Conservation (phyloP, 2,329 filamentous ascomycete species). For the Penicillium sp. region DNA sequence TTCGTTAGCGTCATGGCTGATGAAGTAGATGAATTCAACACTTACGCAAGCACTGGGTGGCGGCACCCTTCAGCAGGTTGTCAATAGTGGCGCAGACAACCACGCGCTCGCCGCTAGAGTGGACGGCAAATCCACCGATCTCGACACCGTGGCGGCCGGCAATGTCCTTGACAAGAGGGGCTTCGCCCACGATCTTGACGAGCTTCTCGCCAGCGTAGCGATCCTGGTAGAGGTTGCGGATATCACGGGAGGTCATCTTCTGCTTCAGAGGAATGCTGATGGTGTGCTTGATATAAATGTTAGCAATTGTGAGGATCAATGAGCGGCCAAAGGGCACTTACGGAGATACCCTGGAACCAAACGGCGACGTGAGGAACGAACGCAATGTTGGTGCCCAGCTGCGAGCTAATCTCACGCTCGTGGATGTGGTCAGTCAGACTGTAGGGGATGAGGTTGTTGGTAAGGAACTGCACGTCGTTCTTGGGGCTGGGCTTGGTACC, state of each 20-base stretch:
- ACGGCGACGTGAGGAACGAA: conserved; percentile 93
- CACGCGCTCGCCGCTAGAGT: conserved; percentile 77
- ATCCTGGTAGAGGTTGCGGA: conserved; percentile 90
- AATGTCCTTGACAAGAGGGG: conserved; percentile 76
- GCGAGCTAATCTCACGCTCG: conserved; percentile 76
- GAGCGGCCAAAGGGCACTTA: conserved; percentile 25
- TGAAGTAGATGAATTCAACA: conserved; percentile 21
- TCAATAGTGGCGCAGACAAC: conserved; percentile 93
- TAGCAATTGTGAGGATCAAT: conserved; percentile 7
- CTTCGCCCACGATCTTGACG: conserved; percentile 82
- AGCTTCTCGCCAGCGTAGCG: conserved; percentile 92
- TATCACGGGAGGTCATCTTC: conserved; percentile 80
- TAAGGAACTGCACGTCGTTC: conserved; percentile 77
- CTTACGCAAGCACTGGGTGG: conserved; percentile 83
- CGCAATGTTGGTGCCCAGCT: conserved; percentile 64
- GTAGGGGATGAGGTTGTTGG: conserved; percentile 83
- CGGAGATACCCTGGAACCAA: conserved; percentile 91
- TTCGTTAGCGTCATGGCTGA: conserved; percentile 5
- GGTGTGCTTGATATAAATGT: conserved; percentile 52
- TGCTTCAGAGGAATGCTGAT: conserved; percentile 81
- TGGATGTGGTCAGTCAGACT: conserved; percentile 89
- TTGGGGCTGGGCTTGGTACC: conserved; percentile 90
- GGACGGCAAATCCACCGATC: conserved; percentile 90
- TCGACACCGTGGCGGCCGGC: conserved; percentile 78
- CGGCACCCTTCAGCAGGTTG: conserved; percentile 85